phyloP scores from a whole-genome alignment of 192 early-diverging fungal genomes.

The Coemansia sp. region DNA sequence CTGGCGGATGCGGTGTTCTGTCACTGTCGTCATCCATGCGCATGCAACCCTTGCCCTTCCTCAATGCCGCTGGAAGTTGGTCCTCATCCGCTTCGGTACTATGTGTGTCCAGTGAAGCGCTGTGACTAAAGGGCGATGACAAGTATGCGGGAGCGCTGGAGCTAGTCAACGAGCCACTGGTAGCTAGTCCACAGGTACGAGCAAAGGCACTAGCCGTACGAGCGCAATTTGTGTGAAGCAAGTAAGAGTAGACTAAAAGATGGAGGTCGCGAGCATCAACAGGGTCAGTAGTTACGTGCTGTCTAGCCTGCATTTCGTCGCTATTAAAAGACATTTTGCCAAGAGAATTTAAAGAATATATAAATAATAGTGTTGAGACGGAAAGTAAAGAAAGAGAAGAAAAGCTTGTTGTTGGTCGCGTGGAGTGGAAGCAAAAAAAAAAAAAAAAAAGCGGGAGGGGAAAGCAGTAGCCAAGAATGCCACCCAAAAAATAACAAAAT shows the following conservation, averaged over 20 bases:
- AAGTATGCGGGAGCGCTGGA: slow-evolving; percentile 24
- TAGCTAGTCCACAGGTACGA: slow-evolving; percentile 36
- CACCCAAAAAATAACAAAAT: background rate
- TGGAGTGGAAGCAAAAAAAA: background rate
- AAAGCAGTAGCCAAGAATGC: slow-evolving; percentile 7
- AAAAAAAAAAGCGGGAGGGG: background rate
- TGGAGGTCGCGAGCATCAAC: slow-evolving; percentile 42
- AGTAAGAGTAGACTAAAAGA: slow-evolving; percentile 46
- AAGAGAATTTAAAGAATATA: background rate
- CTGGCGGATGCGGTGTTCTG: background rate
- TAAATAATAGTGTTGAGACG: background rate
- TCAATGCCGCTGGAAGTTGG: background rate
- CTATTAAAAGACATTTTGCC: background rate
- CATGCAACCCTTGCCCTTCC: slow-evolving; percentile 5
- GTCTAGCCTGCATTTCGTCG: slow-evolving; percentile 2
- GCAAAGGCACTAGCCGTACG: slow-evolving; percentile 51
- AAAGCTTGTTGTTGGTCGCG: background rate
- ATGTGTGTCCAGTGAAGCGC: background rate
- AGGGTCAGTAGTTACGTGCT: slow-evolving; percentile 6
- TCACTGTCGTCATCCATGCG: background rate
- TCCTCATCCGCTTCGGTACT: background rate
- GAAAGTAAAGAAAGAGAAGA: background rate
- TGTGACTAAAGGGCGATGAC: slow-evolving; percentile 13
- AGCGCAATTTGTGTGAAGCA: slow-evolving; percentile 52
- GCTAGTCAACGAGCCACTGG: slow-evolving; percentile 22